Evolutionary conservation across 169 alveolate species (phyloP), one percentile per base, ranked within the genome.

Genomic region (Plasmodium falciparum): DNA sequence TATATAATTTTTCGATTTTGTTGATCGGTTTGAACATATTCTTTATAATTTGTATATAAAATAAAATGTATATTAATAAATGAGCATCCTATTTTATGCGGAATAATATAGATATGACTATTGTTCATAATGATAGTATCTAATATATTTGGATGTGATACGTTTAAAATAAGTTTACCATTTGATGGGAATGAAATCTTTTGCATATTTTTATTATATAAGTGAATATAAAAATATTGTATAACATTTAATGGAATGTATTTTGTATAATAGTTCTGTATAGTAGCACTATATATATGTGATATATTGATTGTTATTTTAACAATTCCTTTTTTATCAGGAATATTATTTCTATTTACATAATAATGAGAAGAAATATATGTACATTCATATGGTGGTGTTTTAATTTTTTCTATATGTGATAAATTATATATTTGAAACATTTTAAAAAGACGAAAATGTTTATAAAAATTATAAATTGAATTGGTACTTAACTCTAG

Each of bases 11-110:
- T 45, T 24, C 29, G 62, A 67, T 24, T 39, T 65, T 78, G 17
- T 15, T 12, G 11, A 47, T n/a, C 54, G 7, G 15, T 24, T n/a
- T 73, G 4, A 39, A 1, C 47, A 65, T 58, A 8, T 56, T 49
- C 45, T 39, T 26, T 78, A 39, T 17, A 17, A 17, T 49, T 54
- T 15, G 45, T 33, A 29, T 80, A 61, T 15, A 80, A 54, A 20
- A 56, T 45, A 15, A 69, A 66, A 56, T 61, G 49, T 45, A 80
- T 59, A 17, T 43, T 2, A 62, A 80, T 29, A 17, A 67, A 80
- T 7, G 90, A 67, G 15, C 90, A 80, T 8, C 90, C 90, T 47
- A 67, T 26, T 72, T 49, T 80, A 26, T 80, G 72, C 9, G 90
- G 90, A n/a, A 80, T 61, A 2, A 80, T 39, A 69, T 67, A 80